Evolutionary conservation across 495 filamentous ascomycete genomes (phyloP).

Genomic region (Mycothermus thermophilus): DNA sequence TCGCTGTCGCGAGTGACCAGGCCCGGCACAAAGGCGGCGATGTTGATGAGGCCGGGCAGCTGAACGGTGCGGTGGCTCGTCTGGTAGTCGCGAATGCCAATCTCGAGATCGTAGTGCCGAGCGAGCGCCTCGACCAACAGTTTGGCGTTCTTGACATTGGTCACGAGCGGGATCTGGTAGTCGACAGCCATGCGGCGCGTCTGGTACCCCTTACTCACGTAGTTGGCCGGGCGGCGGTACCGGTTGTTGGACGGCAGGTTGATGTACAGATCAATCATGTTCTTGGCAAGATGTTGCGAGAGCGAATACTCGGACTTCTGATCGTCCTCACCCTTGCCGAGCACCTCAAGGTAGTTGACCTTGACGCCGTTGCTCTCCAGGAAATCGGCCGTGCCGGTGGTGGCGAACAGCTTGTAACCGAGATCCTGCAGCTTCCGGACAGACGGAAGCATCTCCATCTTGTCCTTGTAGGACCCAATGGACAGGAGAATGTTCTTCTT

Average conservation of each 20-base stretch:
- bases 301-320: slow-evolving; percentile 94
- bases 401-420: slow-evolving; percentile 91
- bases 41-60: slow-evolving; percentile 65
- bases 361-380: slow-evolving; percentile 79
- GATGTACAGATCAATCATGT: slow-evolving; percentile 96
- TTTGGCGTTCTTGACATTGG: slow-evolving; percentile 98
- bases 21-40: slow-evolving; percentile 68
- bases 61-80: slow-evolving; percentile 67
- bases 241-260: slow-evolving; percentile 96
- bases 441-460: slow-evolving; percentile 90
- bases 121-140: slow-evolving; percentile 89
- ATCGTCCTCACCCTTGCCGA: slow-evolving; percentile 50
- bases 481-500: slow-evolving; percentile 91
- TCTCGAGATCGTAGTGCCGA: slow-evolving; percentile 68
- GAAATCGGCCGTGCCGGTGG: slow-evolving; percentile 90
- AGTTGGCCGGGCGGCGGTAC: slow-evolving; percentile 88
- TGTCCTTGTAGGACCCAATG: slow-evolving; percentile 94
- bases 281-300: slow-evolving; percentile 88
- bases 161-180: slow-evolving; percentile 93
- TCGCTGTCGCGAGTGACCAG: slow-evolving; percentile 48
- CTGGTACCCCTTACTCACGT: slow-evolving; percentile 93
- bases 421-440: slow-evolving; percentile 74
- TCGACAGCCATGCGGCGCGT: slow-evolving; percentile 97
- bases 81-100: slow-evolving; percentile 75
- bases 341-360: slow-evolving; percentile 80